A percentile compares a stretch with the other conserved stretches of the same genome.
Evolutionary conservation across 2,329 filamentous ascomycete species (phyloP).

Genomic region (Ampelomyces quisqualis): DNA sequence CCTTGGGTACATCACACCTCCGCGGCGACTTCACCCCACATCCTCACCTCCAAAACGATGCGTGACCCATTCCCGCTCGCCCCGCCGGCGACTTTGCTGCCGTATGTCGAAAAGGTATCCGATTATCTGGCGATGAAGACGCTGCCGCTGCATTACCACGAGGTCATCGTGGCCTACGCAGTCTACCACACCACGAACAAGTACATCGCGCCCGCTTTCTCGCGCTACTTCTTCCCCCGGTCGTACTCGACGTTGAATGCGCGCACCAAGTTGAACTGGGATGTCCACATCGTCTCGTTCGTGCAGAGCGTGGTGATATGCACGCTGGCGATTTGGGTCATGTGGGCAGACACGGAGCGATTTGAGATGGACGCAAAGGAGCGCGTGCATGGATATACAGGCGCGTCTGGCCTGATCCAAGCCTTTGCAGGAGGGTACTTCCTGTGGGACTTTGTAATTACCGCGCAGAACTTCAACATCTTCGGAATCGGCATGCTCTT

Average conservation of each 20-base stretch:
- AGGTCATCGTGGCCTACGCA: conserved; percentile 65
- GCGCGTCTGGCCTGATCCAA: conserved; percentile 70
- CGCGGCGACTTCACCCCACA: conserved; percentile 8
- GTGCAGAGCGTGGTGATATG: conserved; percentile 75
- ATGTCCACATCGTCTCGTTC: conserved; percentile 83
- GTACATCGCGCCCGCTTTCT: conserved; percentile 67
- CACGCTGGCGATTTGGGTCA: conserved; percentile 70
- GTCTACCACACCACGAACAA: conserved; percentile 69
- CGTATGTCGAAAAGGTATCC: conserved; percentile 63
- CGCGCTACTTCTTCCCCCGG: conserved; percentile 60
- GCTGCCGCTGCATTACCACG: conserved; percentile 75
- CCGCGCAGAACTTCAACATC: conserved; percentile 65
- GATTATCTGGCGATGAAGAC: conserved; percentile 63
- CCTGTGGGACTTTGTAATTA: conserved; percentile 76
- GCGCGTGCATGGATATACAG: conserved; percentile 76
- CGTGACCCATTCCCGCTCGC: conserved; percentile 68
- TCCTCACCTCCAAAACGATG: conserved; percentile 55
- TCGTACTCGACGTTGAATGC: conserved; percentile 64
- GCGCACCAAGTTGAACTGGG: conserved; percentile 74
- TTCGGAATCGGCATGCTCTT: conserved; percentile 77
- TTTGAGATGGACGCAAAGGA: conserved; percentile 65
- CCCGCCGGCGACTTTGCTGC: conserved; percentile 58
- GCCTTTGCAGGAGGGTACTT: conserved; percentile 80
- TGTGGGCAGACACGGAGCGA: conserved; percentile 66
- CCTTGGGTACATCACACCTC: conserved; percentile 16